These are phyloP conservation scores for Takashimella tepidaria DNA, from an alignment of 1,284 basidiomycete species.

Conservation along the genomic window DNA sequence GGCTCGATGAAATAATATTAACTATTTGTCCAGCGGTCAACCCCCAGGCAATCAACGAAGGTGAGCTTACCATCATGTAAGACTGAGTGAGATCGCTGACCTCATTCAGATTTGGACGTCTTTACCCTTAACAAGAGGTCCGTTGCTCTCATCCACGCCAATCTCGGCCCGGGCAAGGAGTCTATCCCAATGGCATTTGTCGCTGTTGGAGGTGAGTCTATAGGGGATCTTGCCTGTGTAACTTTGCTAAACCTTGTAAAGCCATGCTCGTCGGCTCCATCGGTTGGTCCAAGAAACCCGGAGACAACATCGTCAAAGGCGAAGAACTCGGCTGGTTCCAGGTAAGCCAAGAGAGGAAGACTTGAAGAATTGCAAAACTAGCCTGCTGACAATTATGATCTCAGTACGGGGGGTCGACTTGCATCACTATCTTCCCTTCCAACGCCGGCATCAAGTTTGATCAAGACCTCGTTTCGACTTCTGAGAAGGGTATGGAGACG, in stretches of 20 bases:
- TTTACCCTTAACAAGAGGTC: slow-evolving; percentile 19
- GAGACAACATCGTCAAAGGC: slow-evolving; percentile 48
- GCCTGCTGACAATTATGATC: too few relatives aligned
- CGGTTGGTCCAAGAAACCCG: slow-evolving; percentile 46
- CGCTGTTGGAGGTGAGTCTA: slow-evolving; percentile 43
- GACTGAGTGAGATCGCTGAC: slow-evolving; percentile 5
- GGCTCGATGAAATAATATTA: neutral
- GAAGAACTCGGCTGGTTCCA: slow-evolving; percentile 53
- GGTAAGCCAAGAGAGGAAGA: too few relatives aligned
- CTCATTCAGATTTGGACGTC: slow-evolving; percentile 11
- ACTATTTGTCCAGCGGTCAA: slow-evolving; percentile 36
- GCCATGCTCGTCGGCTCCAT: slow-evolving; percentile 56
- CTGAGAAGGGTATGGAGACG: slow-evolving; percentile 61
- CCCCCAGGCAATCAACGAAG: slow-evolving; percentile 73
- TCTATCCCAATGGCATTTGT: slow-evolving; percentile 40
- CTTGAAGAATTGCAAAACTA: too few relatives aligned
- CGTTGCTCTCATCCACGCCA: slow-evolving; percentile 36
- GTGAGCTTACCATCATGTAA: slow-evolving; percentile 17
- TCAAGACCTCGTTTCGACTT: slow-evolving; percentile 60
- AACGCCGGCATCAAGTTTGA: slow-evolving; percentile 56
- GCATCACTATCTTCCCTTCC: slow-evolving; percentile 60
- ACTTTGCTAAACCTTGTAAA: neutral
- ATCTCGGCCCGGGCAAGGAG: slow-evolving; percentile 39
- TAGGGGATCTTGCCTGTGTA: slow-evolving; percentile 12
- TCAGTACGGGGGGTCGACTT: slow-evolving; percentile 52